A percentile compares a stretch with the other conserved stretches of the same genome.
Evolutionary conservation across 148 eudicot species (phyloP).

Genomic region (Hydrangea macrophylla): DNA sequence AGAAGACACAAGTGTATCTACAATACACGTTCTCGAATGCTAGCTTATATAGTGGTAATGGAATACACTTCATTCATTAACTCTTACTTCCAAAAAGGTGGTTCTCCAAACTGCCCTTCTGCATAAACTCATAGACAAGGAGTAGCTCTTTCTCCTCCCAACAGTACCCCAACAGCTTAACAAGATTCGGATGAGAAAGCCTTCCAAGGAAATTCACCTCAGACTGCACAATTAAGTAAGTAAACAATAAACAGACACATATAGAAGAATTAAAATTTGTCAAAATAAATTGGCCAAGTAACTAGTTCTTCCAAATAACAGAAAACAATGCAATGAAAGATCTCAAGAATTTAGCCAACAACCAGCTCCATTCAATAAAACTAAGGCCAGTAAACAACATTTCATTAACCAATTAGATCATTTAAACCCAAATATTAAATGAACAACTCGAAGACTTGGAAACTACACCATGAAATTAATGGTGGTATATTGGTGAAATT

Average conservation of each 20-base stretch:
- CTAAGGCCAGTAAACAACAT: no score
- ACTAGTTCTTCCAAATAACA: not conserved
- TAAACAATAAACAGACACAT: constrained; percentile 6
- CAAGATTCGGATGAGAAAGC: constrained; percentile 82
- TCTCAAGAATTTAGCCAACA: not conserved
- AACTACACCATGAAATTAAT: no score
- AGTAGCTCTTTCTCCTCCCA: constrained; percentile 68
- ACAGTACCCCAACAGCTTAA: constrained; percentile 74
- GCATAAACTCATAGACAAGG: constrained; percentile 84
- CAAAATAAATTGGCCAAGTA: not conserved
- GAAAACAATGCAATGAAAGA: not conserved
- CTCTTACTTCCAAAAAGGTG: constrained; percentile 83
- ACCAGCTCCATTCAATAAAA: not conserved
- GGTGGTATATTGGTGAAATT: no score
- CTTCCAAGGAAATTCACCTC: constrained; percentile 83
- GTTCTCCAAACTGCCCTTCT: constrained; percentile 75
- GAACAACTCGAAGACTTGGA: no score
- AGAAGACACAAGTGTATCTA: not conserved
- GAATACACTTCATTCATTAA: not conserved
- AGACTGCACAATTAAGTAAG: constrained; percentile 41
- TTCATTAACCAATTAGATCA: no score
- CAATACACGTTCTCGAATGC: not conserved
- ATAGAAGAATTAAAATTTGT: not conserved
- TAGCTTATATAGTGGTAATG: not conserved
- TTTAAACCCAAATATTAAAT: no score